Base-by-base conservation (phyloP, 441 rosid species). In the Adansonia gregorii region DNA sequence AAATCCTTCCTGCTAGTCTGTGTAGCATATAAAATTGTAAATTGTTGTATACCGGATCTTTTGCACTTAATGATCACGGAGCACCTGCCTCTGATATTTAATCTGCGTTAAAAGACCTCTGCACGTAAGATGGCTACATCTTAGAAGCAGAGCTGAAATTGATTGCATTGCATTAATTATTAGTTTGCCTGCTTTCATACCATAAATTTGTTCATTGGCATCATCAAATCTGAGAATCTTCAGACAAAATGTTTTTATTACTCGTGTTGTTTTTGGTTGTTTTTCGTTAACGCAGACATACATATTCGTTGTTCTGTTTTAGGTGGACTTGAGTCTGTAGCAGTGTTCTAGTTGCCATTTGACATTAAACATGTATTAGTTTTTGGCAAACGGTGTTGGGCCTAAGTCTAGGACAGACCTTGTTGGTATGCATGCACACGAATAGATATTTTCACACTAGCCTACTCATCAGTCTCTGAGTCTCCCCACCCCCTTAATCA, bases 31-130 rank as follows among this genome's bases (percentile, higher is more conserved):
- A 45, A 27, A 35, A 2, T 31, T 71, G 56, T 27, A 60, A 49
- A 52, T 27, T 70, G 20, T 71, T 56, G 65, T 56, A 39, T 39
- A 72, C 11, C 3, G 51, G 51, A 3, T 10, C 65, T 60, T 72
- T 17, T 51, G 41, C 76, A 19, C 51, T 19, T 69, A 17, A 17
- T 68, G 60, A 63, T 63, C 61, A 51, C 56, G 12, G 76, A n/a
- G 35, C 59, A 27, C 6, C 6, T 0, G 31, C 17, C 19, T 76
- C 10, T 43, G 72, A 22, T 71, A 19, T 68, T 22, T 69, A 48
- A 4, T 72, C 19, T 39, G 22, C 52, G 17, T 35, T 10, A 17
- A 6, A 15, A 52, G 24, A 54, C 43, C 24, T 35, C 17, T 65
- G 48, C 11, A 35, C 56, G 3, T 35, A n/a, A 64, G 41, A 48